Percentiles rank a stretch among this genome's conserved stretches.
Evolutionary conservation across 2,329 filamentous ascomycete genomes (phyloP).

Genomic region (Hymenoscyphus occultus): DNA sequence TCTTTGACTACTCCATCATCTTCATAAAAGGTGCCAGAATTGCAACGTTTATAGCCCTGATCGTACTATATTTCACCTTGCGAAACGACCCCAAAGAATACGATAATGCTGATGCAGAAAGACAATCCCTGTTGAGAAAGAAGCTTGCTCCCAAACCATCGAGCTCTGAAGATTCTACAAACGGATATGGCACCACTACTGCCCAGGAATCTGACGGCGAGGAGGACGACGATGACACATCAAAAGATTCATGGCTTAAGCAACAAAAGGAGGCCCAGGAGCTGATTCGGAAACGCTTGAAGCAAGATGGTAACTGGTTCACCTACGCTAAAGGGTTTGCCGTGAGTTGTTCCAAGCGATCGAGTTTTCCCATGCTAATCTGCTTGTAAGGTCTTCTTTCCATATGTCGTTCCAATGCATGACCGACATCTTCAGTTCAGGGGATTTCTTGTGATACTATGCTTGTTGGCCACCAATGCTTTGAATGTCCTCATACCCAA

Average conservation of each 20-base stretch:
- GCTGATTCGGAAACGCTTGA: slow-evolving; percentile 64
- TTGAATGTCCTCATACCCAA: slow-evolving; percentile 77
- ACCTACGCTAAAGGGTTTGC: slow-evolving; percentile 72
- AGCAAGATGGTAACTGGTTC: slow-evolving; percentile 73
- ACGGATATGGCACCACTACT: slow-evolving; percentile 31
- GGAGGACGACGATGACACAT: slow-evolving; percentile 23
- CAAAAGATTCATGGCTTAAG: slow-evolving; percentile 55
- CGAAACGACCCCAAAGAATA: slow-evolving; percentile 34
- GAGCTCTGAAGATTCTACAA: slow-evolving; percentile 28
- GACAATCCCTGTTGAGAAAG: slow-evolving; percentile 54
- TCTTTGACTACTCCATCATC: slow-evolving; percentile 28
- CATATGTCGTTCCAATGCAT: slow-evolving; percentile 73
- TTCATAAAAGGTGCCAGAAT: slow-evolving; percentile 32
- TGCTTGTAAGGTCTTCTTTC: slow-evolving; percentile 61
- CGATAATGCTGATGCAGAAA: slow-evolving; percentile 51
- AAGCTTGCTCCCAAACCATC: slow-evolving; percentile 35
- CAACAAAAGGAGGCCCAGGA: slow-evolving; percentile 53
- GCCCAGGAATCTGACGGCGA: slow-evolving; percentile 23
- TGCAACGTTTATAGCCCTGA: slow-evolving; percentile 36
- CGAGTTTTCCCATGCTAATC: slow-evolving; percentile 5
- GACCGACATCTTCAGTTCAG: slow-evolving; percentile 65
- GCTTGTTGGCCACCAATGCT: slow-evolving; percentile 66
- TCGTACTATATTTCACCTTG: slow-evolving; percentile 35
- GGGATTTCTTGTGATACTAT: slow-evolving; percentile 62
- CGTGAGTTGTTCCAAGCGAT: slow-evolving; percentile 35